phyloP scores from a whole-genome alignment of 352 stramenopile genomes.

The Globisporangium middletonii region DNA sequence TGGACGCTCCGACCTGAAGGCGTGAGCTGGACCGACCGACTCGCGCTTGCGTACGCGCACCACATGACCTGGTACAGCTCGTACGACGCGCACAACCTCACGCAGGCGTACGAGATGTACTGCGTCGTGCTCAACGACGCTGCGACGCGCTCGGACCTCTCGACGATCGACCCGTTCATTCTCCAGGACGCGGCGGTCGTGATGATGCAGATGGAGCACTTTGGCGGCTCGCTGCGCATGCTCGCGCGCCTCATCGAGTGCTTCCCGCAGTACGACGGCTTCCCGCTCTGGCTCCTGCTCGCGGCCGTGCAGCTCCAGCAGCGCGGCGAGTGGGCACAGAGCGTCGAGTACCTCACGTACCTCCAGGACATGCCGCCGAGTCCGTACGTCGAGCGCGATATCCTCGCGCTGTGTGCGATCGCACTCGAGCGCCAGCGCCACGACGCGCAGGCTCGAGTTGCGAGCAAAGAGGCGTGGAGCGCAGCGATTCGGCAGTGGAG shows the following conservation, averaged over 20 bases:
- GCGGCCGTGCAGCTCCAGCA: slow-evolving; percentile 57
- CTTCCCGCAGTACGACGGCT: slow-evolving; percentile 36
- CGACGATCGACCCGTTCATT: slow-evolving; percentile 28
- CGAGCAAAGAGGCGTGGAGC: slow-evolving; percentile 48
- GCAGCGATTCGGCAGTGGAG: slow-evolving; percentile 47
- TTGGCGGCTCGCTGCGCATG: slow-evolving; percentile 39
- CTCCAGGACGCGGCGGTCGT: slow-evolving; percentile 60
- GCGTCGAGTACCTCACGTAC: slow-evolving; percentile 53
- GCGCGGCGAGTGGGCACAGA: slow-evolving; percentile 42
- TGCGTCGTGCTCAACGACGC: slow-evolving; percentile 21
- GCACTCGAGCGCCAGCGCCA: slow-evolving; percentile 27
- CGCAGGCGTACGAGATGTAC: slow-evolving; percentile 43
- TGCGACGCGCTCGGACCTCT: not conserved
- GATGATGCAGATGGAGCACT: slow-evolving; percentile 52
- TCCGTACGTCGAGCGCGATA: slow-evolving; percentile 54
- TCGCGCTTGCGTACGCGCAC: slow-evolving; percentile 53
- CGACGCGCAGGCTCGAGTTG: slow-evolving; percentile 4
- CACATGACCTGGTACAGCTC: slow-evolving; percentile 64
- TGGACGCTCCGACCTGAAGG: slow-evolving; percentile 4
- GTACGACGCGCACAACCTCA: slow-evolving; percentile 46
- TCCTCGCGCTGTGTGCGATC: slow-evolving; percentile 52
- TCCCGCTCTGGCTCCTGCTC: slow-evolving; percentile 54
- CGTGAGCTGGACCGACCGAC: slow-evolving; percentile 3
- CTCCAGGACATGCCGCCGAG: slow-evolving; percentile 40
- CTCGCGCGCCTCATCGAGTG: slow-evolving; percentile 55